A percentile compares a stretch with the other conserved stretches of the same genome.
phyloP scores from a whole-genome alignment of 768 basidiomycete genomes.

The Pulveroboletus sp. region DNA sequence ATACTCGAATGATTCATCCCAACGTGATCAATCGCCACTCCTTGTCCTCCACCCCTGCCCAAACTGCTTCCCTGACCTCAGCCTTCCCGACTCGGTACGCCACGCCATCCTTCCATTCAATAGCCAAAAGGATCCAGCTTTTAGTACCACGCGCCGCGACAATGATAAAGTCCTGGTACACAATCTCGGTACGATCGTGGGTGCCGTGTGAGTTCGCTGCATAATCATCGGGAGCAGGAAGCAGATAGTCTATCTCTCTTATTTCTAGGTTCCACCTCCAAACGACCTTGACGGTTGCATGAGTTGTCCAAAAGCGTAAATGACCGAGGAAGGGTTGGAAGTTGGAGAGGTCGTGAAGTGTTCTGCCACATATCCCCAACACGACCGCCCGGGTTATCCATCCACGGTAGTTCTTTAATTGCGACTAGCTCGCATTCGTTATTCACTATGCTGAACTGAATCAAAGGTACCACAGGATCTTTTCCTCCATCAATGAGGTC shows the following conservation, averaged over 20 bases:
- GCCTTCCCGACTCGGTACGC: slow-evolving; percentile 13
- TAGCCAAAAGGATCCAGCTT: slow-evolving; percentile 6
- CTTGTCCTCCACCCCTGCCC: slow-evolving; percentile 8
- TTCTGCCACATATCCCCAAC: background rate
- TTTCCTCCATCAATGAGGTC: background rate
- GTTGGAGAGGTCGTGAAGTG: background rate
- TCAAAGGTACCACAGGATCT: background rate
- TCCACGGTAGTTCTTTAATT: background rate
- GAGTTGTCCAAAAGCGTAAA: slow-evolving; percentile 15
- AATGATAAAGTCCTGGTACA: slow-evolving; percentile 13
- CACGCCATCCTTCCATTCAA: slow-evolving; percentile 14
- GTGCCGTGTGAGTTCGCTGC: background rate
- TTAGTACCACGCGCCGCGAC: background rate
- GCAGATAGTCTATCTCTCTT: background rate
- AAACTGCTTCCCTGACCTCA: background rate
- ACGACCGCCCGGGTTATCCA: background rate
- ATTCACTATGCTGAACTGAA: slow-evolving; percentile 10
- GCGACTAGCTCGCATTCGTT: background rate
- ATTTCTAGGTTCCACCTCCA: background rate
- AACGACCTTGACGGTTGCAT: background rate
- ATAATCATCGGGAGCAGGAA: background rate
- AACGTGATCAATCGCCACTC: slow-evolving; percentile 12
- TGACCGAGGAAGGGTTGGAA: slow-evolving; percentile 1
- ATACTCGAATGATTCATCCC: background rate
- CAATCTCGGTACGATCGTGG: background rate